Conservation (phyloP, 164 flowering plant species). For the Piper longum region DNA sequence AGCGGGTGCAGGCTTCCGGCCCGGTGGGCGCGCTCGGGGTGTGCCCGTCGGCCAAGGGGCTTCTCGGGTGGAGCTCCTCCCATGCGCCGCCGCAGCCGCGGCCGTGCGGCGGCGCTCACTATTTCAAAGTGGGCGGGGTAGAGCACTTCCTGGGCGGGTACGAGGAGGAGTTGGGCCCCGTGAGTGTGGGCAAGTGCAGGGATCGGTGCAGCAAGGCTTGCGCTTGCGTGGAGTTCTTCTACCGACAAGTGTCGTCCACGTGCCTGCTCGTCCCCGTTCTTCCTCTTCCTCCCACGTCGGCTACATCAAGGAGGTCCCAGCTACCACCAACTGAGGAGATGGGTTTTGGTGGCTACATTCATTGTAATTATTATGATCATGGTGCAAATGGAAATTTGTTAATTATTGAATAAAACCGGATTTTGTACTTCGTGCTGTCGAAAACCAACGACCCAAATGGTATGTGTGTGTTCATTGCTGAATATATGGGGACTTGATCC, state of each 20-base stretch:
- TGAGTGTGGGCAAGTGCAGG: conserved; percentile 14
- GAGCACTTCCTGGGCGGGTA: conserved; percentile 17
- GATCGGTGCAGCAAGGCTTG: conserved; percentile 19
- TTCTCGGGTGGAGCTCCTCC: conserved; percentile 15
- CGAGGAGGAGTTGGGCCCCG: conserved; percentile 3
- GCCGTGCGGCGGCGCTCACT: conserved; percentile 3
- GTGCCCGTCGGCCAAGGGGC: conserved; percentile 17
- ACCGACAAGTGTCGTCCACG: conserved; percentile 9
- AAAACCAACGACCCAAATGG: too few relatives aligned
- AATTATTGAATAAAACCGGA: too few relatives aligned
- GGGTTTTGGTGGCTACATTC: too few relatives aligned
- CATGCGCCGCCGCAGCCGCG: conserved; percentile 7
- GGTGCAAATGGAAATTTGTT: too few relatives aligned
- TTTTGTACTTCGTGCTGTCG: too few relatives aligned
- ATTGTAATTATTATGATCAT: too few relatives aligned
- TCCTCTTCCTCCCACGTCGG: conserved; percentile 10
- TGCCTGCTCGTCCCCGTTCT: conserved; percentile 14
- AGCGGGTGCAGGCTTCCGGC: conserved; percentile 16
- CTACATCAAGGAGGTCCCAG: conserved; percentile 9
- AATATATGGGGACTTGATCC: too few relatives aligned
- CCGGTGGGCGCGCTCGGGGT: conserved; percentile 25
- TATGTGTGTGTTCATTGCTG: too few relatives aligned
- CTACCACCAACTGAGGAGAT: not conserved
- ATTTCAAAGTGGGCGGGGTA: conserved; percentile 19
- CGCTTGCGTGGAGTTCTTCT: conserved; percentile 24